A percentile compares a stretch with the other conserved stretches of the same genome.
These are phyloP conservation scores for Exobasidium cylindrosporum DNA, from an alignment of 1,284 basidiomycete genomes.

Conservation along the genomic window DNA sequence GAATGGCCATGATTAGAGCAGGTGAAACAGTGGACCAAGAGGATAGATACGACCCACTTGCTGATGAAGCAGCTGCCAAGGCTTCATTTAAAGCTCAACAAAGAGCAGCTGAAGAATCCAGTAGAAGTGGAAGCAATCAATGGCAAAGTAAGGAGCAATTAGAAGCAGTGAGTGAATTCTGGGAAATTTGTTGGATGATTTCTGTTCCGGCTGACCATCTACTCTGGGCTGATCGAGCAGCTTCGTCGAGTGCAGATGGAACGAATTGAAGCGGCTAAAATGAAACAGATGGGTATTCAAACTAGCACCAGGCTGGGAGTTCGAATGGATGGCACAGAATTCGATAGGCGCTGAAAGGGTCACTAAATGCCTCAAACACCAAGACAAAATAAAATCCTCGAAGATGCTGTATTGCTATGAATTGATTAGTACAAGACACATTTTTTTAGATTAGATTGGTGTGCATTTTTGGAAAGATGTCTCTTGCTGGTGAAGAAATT, in stretches of 20 bases:
- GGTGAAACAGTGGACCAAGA: conserved; percentile 21
- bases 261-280: conserved; percentile 22
- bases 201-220: no score
- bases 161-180: conserved; percentile 14
- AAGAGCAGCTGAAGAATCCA: background rate
- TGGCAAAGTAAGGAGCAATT: conserved; percentile 19
- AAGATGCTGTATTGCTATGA: no score
- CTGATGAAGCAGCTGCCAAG: conserved; percentile 21
- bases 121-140: background rate
- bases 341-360: conserved; percentile 12
- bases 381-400: background rate
- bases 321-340: conserved; percentile 17
- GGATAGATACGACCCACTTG: conserved; percentile 16
- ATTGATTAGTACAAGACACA: no score
- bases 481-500: no score
- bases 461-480: no score
- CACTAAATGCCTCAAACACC: background rate
- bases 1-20: conserved; percentile 18
- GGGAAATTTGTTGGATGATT: background rate
- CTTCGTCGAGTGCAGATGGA: conserved; percentile 21
- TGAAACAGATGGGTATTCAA: conserved; percentile 23
- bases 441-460: no score
- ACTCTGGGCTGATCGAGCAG: no score
- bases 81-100: conserved; percentile 10
- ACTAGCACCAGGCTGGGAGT: conserved; percentile 16